These are phyloP conservation scores for Cotoneaster glaucophyllus DNA, from an alignment of 306 rosid genomes.

Conservation along the genomic window DNA sequence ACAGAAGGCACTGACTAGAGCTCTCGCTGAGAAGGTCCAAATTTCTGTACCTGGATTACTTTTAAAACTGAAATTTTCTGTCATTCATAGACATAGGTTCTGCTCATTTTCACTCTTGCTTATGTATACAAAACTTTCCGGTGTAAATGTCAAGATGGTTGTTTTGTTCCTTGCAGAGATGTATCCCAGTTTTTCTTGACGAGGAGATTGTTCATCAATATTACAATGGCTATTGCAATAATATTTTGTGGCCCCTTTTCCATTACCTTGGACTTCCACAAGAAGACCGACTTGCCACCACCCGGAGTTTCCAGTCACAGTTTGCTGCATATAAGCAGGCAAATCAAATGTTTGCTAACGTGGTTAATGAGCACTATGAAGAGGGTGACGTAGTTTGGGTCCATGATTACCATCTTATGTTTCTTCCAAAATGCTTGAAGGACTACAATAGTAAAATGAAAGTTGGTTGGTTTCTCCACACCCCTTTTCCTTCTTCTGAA, in stretches of 20 bases:
- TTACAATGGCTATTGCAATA: slow-evolving; percentile 91
- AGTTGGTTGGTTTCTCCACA: slow-evolving; percentile 95
- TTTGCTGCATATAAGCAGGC: slow-evolving; percentile 84
- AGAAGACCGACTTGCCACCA: slow-evolving; percentile 95
- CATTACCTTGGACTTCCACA: slow-evolving; percentile 96
- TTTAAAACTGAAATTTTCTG: not conserved
- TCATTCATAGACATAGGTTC: not conserved
- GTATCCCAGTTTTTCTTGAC: slow-evolving; percentile 89
- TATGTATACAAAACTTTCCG: not conserved
- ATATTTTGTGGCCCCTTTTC: slow-evolving; percentile 89
- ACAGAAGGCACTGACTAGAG: slow-evolving; percentile 76
- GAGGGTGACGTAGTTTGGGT: slow-evolving; percentile 97
- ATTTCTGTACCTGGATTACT: not conserved
- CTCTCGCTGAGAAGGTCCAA: slow-evolving; percentile 76
- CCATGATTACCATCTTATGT: slow-evolving; percentile 96
- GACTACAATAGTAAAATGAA: slow-evolving; percentile 63
- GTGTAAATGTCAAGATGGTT: slow-evolving; percentile 9
- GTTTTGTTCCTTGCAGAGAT: slow-evolving; percentile 42
- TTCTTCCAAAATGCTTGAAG: slow-evolving; percentile 81
- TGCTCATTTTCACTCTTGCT: not conserved
- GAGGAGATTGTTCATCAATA: slow-evolving; percentile 90
- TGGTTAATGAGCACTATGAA: slow-evolving; percentile 63
- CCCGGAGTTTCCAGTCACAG: slow-evolving; percentile 91
- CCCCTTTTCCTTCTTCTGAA: slow-evolving; percentile 94
- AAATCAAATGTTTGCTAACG: slow-evolving; percentile 91